These are phyloP conservation scores for Xanthoparmelia taractica DNA, from an alignment of 495 filamentous ascomycete species.

Conservation along the genomic window DNA sequence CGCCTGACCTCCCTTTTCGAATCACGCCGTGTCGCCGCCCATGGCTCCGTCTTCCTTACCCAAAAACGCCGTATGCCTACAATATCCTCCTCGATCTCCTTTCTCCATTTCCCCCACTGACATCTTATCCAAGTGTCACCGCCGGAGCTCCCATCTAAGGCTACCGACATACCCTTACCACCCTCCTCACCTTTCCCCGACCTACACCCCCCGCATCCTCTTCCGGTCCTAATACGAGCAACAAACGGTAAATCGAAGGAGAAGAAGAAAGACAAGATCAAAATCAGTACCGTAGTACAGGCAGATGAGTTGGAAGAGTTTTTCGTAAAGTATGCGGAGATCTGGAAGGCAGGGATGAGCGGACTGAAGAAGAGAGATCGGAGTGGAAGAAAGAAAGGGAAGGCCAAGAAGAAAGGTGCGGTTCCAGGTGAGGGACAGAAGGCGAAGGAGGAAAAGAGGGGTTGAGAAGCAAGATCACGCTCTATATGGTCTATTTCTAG, in stretches of 20 bases:
- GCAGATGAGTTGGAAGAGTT: slow-evolving; percentile 70
- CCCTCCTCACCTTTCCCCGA: slow-evolving; percentile 40
- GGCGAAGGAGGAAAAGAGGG: neutral
- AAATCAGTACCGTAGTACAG: slow-evolving; percentile 76
- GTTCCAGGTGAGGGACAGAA: slow-evolving; percentile 20
- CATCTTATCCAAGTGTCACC: slow-evolving; percentile 21
- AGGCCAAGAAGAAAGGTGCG: slow-evolving; percentile 67
- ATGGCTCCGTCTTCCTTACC: slow-evolving; percentile 73
- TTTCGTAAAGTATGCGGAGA: slow-evolving; percentile 80
- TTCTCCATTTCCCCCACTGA: neutral
- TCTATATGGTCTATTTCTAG: neutral
- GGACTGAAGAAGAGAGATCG: slow-evolving; percentile 88
- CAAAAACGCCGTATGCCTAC: slow-evolving; percentile 64
- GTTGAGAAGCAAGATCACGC: neutral
- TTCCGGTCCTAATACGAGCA: slow-evolving; percentile 75
- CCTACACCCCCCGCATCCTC: slow-evolving; percentile 46
- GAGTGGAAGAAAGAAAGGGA: slow-evolving; percentile 69
- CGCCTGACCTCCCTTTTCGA: slow-evolving; percentile 68
- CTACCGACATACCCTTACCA: slow-evolving; percentile 19
- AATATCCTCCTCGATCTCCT: neutral
- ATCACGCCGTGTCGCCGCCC: slow-evolving; percentile 54
- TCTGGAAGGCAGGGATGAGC: slow-evolving; percentile 82
- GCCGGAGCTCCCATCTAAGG: slow-evolving; percentile 21
- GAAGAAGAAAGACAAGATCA: slow-evolving; percentile 53
- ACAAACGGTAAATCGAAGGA: slow-evolving; percentile 62